Evolutionary conservation across 805 yeast species (phyloP), one percentile per base, ranked within the genome.

Genomic region (Teunomyces aglyptinius): DNA sequence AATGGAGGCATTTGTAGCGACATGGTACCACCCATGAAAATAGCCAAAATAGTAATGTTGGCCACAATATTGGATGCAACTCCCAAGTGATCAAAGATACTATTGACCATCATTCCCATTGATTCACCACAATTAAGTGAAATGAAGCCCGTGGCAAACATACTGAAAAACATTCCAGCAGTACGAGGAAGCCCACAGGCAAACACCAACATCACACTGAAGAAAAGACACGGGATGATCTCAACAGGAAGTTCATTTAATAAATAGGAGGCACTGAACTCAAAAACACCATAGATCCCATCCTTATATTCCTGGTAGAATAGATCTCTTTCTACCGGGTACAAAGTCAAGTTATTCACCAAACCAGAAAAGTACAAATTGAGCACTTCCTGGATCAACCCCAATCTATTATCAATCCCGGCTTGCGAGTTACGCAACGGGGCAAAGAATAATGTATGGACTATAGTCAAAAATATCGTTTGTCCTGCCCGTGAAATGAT

Each of bases 11-110:
- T 59, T n/a, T 60, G 60, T 42, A 61, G 50, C 15, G 64, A 59
- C 65, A 61, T 61, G 26, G 65, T 60, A 3, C 65, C 65, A 4
- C 61, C 64, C 65, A 61, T 61, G 47, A 61, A 60, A 12, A 59
- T 45, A 2, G 60, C 64, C 20, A 61, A 41, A 22, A 54, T 49
- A 29, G 60, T 51, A 5, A 55, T 11, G 39, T 49, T 57, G 4
- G 55, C 33, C 45, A 61, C 49, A 6, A 61, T 48, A 43, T 54
- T 60, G 4, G 62, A 55, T 7, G 55, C 64, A 24, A 59, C 48
- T 3, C 64, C 63, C 53, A 59, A 45, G 46, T 61, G 63, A 31
- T 48, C 47, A 32, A 61, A 57, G 7, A 58, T 27, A 28, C 60
- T 54, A 46, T 58, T 59, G 45, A 58, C 54, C 13, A 60, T 49